A percentile compares a stretch with the other conserved stretches of the same genome.
These are phyloP conservation scores for Taiwanofungus camphoratus DNA, from an alignment of 1,284 basidiomycete genomes.

Conservation along the genomic window DNA sequence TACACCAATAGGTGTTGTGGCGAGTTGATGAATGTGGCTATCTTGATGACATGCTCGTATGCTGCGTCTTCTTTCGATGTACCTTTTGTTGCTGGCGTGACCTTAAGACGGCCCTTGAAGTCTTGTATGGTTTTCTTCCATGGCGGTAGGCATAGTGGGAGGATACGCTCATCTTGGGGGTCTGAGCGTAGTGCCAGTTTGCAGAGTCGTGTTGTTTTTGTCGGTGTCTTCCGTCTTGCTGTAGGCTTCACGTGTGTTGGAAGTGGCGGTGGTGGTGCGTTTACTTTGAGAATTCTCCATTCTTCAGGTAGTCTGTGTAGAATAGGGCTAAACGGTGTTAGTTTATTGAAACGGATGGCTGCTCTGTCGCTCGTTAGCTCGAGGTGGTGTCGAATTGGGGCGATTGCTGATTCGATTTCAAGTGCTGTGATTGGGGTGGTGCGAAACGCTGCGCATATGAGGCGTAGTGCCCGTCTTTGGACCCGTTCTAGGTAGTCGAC, in stretches of 20 bases:
- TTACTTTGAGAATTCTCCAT: background rate
- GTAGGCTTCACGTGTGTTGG: background rate
- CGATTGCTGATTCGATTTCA: conserved; percentile 4
- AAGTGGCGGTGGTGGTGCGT: background rate
- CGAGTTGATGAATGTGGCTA: background rate
- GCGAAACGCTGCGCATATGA: conserved; percentile 2
- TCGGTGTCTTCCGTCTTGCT: background rate
- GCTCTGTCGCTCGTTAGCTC: background rate
- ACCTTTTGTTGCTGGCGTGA: conserved; percentile 1
- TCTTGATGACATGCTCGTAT: background rate
- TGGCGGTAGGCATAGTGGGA: conserved; percentile 3
- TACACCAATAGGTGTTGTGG: conserved; percentile 1
- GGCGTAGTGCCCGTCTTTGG: background rate
- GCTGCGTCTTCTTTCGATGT: background rate
- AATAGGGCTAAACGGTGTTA: conserved; percentile 1
- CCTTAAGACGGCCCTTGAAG: background rate
- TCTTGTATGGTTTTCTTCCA: background rate
- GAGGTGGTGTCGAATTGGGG: conserved; percentile 3
- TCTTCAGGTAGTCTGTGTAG: background rate
- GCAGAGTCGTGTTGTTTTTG: background rate
- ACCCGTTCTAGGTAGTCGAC: conserved; percentile 1
- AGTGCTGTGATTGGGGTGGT: conserved; percentile 1
- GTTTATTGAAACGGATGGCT: conserved; percentile 3
- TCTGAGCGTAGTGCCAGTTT: background rate
- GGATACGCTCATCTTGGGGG: background rate